Conservation (phyloP, 2,329 filamentous ascomycete genomes). For the Claviceps spartinae region DNA sequence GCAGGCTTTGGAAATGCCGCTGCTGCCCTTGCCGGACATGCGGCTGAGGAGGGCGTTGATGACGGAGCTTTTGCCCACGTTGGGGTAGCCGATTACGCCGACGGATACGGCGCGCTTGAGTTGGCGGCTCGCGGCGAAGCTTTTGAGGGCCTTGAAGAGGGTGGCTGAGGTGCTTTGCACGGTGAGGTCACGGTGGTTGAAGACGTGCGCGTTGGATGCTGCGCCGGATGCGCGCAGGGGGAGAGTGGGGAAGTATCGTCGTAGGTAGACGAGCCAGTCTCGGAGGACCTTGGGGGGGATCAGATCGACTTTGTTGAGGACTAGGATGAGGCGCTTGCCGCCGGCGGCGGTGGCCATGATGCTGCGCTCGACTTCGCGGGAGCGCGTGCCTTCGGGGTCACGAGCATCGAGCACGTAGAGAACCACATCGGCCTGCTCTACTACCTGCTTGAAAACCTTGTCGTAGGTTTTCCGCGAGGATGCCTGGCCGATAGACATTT, state of each 20-base stretch:
- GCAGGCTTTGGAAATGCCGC: slow-evolving; percentile 47
- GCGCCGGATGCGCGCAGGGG: slow-evolving; percentile 74
- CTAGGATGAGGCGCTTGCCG: slow-evolving; percentile 76
- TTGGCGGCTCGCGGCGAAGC: slow-evolving; percentile 69
- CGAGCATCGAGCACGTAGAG: slow-evolving; percentile 88
- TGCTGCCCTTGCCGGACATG: slow-evolving; percentile 49
- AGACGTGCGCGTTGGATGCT: slow-evolving; percentile 75
- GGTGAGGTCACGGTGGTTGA: slow-evolving; percentile 82
- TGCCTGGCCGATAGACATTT: slow-evolving; percentile 37
- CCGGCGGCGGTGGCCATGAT: slow-evolving; percentile 78
- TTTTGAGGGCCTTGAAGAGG: slow-evolving; percentile 80
- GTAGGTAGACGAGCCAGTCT: slow-evolving; percentile 71
- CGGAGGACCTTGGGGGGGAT: slow-evolving; percentile 71
- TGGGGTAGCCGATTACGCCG: slow-evolving; percentile 89
- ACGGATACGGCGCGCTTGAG: slow-evolving; percentile 83
- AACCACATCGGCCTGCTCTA: slow-evolving; percentile 78
- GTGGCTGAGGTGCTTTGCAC: slow-evolving; percentile 74
- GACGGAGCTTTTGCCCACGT: slow-evolving; percentile 91
- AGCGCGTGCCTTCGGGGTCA: slow-evolving; percentile 81
- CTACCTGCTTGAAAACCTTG: slow-evolving; percentile 89
- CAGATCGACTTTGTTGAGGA: slow-evolving; percentile 93
- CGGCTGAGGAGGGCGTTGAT: slow-evolving; percentile 83
- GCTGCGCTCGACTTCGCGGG: slow-evolving; percentile 77
- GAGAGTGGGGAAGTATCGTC: slow-evolving; percentile 81
- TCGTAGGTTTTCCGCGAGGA: slow-evolving; percentile 78